Conservation (phyloP, 495 filamentous ascomycete genomes). For the Annulohypoxylon stygium region DNA sequence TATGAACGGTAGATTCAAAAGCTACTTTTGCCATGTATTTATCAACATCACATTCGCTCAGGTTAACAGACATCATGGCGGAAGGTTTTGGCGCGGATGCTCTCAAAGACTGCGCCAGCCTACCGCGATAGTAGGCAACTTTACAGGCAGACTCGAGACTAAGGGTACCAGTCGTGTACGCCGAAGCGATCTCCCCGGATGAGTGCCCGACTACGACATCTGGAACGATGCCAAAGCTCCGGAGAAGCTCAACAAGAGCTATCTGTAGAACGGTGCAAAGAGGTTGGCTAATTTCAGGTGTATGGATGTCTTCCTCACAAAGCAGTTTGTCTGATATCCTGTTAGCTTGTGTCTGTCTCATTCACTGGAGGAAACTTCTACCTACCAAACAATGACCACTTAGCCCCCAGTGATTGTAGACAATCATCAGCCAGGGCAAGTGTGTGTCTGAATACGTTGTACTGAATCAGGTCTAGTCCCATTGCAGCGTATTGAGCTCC, state of each 20-base stretch:
- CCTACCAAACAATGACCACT: constrained; percentile 51
- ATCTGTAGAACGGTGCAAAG: constrained; percentile 60
- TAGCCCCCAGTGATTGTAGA: constrained; percentile 47
- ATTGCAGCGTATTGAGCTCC: constrained; percentile 63
- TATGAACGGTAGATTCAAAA: background rate
- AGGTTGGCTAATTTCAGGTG: constrained; percentile 53
- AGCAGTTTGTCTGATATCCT: too few species aligned
- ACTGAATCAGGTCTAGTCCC: constrained; percentile 58
- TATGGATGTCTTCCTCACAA: constrained; percentile 50
- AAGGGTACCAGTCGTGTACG: constrained; percentile 53
- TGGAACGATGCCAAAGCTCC: constrained; percentile 59
- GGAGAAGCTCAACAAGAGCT: constrained; percentile 63
- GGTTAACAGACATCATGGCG: constrained; percentile 58
- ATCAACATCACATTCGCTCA: constrained; percentile 45
- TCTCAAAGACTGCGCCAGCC: constrained; percentile 10
- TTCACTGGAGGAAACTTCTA: background rate
- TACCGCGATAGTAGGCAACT: constrained; percentile 56
- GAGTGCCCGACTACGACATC: constrained; percentile 68
- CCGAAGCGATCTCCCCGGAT: constrained; percentile 66
- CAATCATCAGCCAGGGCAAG: too few species aligned
- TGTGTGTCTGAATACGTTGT: constrained; percentile 29
- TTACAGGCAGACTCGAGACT: constrained; percentile 57
- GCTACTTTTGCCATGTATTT: constrained; percentile 35
- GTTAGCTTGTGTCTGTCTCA: too few species aligned
- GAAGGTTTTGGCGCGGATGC: constrained; percentile 7